Evolutionary conservation across 1,139 yeast species (phyloP), one percentile per base, ranked within the genome.

Genomic region (Suhomyces maxii): DNA sequence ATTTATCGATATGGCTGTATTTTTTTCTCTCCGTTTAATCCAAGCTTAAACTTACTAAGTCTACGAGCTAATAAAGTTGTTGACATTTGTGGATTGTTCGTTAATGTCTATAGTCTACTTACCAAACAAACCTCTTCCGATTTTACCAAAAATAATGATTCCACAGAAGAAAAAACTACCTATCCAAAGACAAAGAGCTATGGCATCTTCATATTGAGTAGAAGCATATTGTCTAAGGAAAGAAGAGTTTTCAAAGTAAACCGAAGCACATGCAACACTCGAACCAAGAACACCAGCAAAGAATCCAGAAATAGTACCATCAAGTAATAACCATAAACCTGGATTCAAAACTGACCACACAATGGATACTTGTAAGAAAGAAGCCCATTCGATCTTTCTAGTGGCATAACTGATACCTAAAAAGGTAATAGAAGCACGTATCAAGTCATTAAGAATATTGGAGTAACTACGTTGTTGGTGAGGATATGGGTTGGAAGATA

Each of bases 321-420:
- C 97, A 46, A 89, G 74, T 40, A 87, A 69, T 48, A 83, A 68
- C 96, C 97, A 90, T 49, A 90, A 70, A 12, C 89, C 82, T 0
- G 95, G 86, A 65, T 87, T 88, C 48, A 89, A 74, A 42, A 85
- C 69, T 5, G 86, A 77, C 89, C 95, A 88, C 7, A 86, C 79
- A 39, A 82, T 72, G 7, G 91, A 81, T 5, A 89, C 89, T 60
- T 89, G 96, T 38, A 84, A 67, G 14, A 89, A 79, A 0, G 90
- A 82, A 37, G 79, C 70, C 96, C 96, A 89, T 53, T 86, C 86
- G 40, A 89, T 77, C 56, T 86, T 86, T 52, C 95, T 79, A 39
- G 90, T 79, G 23, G 95, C 96, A 59, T 88, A 90, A 8, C 89
- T 80, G 28, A 91, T 81, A 3, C 97, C 97, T 51, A 90, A 68